These are phyloP conservation scores for Annulohypoxylon stygium DNA, from an alignment of 495 filamentous ascomycete species.

Conservation along the genomic window DNA sequence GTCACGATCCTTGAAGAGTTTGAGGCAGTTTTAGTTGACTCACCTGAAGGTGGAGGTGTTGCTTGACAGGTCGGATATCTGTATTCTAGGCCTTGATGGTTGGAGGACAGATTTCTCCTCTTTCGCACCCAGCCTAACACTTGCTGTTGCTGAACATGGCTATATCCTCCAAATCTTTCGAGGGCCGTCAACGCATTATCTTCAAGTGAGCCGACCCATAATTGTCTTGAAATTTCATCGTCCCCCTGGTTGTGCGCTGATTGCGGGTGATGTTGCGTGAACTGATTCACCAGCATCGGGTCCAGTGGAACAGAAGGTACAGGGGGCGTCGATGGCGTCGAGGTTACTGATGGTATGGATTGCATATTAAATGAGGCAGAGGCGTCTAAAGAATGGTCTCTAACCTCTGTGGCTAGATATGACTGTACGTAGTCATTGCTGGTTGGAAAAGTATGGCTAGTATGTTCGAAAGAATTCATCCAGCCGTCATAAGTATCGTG, in stretches of 20 bases:
- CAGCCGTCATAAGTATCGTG: slow-evolving; percentile 39
- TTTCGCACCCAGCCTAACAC: slow-evolving; percentile 46
- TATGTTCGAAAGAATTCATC: slow-evolving; percentile 39
- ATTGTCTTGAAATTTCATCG: slow-evolving; percentile 33
- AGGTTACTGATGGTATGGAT: slow-evolving; percentile 39
- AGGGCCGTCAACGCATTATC: slow-evolving; percentile 42
- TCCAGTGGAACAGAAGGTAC: slow-evolving; percentile 43
- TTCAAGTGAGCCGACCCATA: slow-evolving; percentile 44
- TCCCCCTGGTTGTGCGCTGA: slow-evolving; percentile 21
- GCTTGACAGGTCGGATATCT: slow-evolving; percentile 35
- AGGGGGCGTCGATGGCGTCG: slow-evolving; percentile 42
- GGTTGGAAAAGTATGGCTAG: slow-evolving; percentile 15
- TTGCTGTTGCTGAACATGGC: slow-evolving; percentile 46
- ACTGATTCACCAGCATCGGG: slow-evolving; percentile 35
- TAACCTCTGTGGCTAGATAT: slow-evolving; percentile 24
- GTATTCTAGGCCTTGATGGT: slow-evolving; percentile 33
- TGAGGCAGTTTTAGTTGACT: background rate
- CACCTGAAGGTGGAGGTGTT: slow-evolving; percentile 44
- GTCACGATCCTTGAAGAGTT: background rate
- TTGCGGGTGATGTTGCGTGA: slow-evolving; percentile 27
- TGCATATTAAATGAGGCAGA: slow-evolving; percentile 32
- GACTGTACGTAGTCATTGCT: slow-evolving; percentile 35
- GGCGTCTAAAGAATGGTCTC: slow-evolving; percentile 28
- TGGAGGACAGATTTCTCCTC: slow-evolving; percentile 31
- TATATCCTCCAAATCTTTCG: slow-evolving; percentile 43